These are phyloP conservation scores for Cubamyces sp. DNA, from an alignment of 768 basidiomycete species.

Conservation along the genomic window DNA sequence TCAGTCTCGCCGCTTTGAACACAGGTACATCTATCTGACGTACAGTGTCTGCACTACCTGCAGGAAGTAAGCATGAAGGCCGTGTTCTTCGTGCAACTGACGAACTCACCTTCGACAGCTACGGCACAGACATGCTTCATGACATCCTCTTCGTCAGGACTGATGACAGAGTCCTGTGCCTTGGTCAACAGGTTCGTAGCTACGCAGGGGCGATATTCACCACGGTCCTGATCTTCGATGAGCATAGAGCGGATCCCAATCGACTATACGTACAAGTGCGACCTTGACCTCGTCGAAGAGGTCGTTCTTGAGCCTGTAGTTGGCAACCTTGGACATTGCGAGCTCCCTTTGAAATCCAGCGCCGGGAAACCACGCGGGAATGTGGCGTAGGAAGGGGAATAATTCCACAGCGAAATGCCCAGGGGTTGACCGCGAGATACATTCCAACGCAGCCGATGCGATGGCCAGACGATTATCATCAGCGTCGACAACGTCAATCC, in stretches of 20 bases:
- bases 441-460: neutral
- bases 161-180: slow-evolving; percentile 16
- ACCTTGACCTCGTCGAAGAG: neutral
- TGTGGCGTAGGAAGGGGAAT: slow-evolving; percentile 4
- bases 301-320: neutral
- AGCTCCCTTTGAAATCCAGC: neutral
- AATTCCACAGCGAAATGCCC: slow-evolving; percentile 1
- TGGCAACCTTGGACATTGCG: neutral
- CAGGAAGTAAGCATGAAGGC: no score
- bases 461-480: neutral
- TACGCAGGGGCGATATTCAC: neutral
- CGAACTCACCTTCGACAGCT: slow-evolving; percentile 14
- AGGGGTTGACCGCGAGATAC: neutral
- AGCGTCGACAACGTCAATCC: neutral
- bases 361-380: slow-evolving; percentile 17
- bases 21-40: slow-evolving; percentile 21
- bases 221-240: neutral
- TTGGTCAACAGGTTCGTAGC: neutral
- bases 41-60: no score
- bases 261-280: neutral
- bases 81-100: no score
- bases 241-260: no score
- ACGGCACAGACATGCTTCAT: slow-evolving; percentile 6
- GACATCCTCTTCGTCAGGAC: slow-evolving; percentile 15
- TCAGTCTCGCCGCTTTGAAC: no score